These are phyloP conservation scores for Bjerkandera adusta DNA, from an alignment of 1,284 basidiomycete genomes.

Conservation along the genomic window DNA sequence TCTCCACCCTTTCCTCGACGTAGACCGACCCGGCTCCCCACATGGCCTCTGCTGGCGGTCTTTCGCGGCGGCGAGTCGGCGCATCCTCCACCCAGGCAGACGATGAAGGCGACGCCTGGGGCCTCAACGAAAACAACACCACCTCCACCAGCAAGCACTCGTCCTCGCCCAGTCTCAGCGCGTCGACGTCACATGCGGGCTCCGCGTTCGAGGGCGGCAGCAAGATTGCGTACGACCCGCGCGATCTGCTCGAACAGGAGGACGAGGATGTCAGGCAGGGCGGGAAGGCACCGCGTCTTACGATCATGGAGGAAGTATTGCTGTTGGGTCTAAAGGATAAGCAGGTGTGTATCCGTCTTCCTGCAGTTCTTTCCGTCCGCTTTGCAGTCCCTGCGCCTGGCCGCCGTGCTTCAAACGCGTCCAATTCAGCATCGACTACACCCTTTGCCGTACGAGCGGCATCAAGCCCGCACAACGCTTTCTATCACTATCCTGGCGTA, in stretches of 20 bases:
- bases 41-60: conserved; percentile 43
- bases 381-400: too few relatives aligned
- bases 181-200: conserved; percentile 50
- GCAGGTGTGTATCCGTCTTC: conserved; percentile 51
- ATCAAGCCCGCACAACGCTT: too few relatives aligned
- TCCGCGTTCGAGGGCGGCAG: conserved; percentile 81
- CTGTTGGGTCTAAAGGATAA: conserved; percentile 90
- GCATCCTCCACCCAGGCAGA: conserved; percentile 36
- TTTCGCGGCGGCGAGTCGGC: conserved; percentile 52
- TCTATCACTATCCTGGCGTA: too few relatives aligned
- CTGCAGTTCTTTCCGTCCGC: too few relatives aligned
- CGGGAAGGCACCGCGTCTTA: conserved; percentile 81
- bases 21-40: conserved; percentile 17
- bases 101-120: conserved; percentile 30
- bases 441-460: too few relatives aligned
- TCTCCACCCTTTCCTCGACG: conserved; percentile 1
- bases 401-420: too few relatives aligned
- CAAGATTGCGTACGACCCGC: conserved; percentile 92
- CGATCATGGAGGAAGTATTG: conserved; percentile 96
- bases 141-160: conserved; percentile 29
- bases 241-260: conserved; percentile 76
- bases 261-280: conserved; percentile 67
- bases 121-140: conserved; percentile 17
- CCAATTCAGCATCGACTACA: too few relatives aligned
- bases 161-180: conserved; percentile 28